phyloP scores from a whole-genome alignment of 352 stramenopile species.

The Elongisporangium senticosum region DNA sequence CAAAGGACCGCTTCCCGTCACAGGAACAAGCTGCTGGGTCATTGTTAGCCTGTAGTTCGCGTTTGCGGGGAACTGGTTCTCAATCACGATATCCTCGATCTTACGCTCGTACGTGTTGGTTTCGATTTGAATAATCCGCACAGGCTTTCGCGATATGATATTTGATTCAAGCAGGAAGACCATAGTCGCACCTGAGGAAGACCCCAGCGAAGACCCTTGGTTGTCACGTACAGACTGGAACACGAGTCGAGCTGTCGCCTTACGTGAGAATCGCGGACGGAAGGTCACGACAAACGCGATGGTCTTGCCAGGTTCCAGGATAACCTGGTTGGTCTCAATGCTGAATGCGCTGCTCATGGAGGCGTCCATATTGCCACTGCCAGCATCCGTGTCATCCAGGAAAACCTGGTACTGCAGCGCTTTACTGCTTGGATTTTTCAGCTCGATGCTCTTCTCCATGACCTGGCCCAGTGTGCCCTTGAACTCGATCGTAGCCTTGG shows the following conservation, averaged over 20 bases:
- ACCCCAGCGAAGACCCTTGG: constrained; percentile 10
- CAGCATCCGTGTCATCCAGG: constrained; percentile 42
- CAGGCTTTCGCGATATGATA: constrained; percentile 67
- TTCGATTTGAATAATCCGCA: constrained; percentile 80
- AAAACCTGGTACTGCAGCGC: constrained; percentile 87
- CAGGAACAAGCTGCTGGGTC: constrained; percentile 31
- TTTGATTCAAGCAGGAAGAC: constrained; percentile 87
- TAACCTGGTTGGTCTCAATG: constrained; percentile 59
- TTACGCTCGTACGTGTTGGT: constrained; percentile 76
- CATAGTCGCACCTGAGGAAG: constrained; percentile 61
- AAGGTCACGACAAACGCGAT: constrained; percentile 81
- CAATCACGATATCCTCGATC: constrained; percentile 68
- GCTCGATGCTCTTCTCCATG: constrained; percentile 91
- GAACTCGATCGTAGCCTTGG: constrained; percentile 93
- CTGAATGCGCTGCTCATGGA: constrained; percentile 46
- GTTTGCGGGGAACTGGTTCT: constrained; percentile 81
- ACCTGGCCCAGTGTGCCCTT: constrained; percentile 74
- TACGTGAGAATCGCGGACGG: constrained; percentile 75
- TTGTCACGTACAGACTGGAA: constrained; percentile 72
- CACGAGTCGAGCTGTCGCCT: constrained; percentile 83
- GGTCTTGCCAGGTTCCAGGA: constrained; percentile 73
- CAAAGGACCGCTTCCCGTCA: background rate
- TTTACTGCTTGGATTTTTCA: constrained; percentile 86
- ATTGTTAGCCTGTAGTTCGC: constrained; percentile 74
- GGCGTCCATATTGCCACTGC: background rate